These are phyloP conservation scores for Albugo laibachii DNA, from an alignment of 352 stramenopile species.

Conservation along the genomic window DNA sequence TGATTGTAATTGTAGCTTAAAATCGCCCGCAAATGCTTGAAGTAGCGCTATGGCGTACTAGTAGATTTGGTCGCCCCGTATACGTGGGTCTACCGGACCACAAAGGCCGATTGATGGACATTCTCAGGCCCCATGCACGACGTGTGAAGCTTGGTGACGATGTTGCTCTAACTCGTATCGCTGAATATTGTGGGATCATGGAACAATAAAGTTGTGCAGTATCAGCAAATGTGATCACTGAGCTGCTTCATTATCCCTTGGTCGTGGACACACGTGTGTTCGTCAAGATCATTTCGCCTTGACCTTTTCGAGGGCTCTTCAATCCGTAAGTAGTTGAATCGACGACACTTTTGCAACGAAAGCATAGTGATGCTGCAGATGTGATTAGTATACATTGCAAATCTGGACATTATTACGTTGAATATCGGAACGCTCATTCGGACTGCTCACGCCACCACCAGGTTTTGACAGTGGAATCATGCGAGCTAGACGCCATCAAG, in stretches of 20 bases:
- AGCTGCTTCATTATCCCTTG: constrained; percentile 55
- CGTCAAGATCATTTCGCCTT: constrained; percentile 49
- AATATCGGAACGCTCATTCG: neutral
- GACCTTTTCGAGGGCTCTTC: constrained; percentile 44
- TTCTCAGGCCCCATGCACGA: constrained; percentile 45
- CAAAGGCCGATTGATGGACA: constrained; percentile 63
- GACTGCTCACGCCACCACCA: constrained; percentile 73
- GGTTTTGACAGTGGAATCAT: constrained; percentile 79
- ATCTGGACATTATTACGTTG: no score
- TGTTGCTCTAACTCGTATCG: constrained; percentile 31
- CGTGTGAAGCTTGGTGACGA: constrained; percentile 24
- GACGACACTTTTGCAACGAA: neutral
- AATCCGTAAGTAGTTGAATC: constrained; percentile 17
- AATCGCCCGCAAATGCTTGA: constrained; percentile 94
- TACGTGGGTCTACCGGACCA: constrained; percentile 88
- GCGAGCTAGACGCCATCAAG: constrained; percentile 64
- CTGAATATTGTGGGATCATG: constrained; percentile 28
- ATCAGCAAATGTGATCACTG: constrained; percentile 61
- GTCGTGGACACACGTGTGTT: constrained; percentile 35
- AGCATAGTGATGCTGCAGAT: neutral
- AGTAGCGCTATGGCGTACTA: constrained; percentile 86
- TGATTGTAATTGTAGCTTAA: constrained; percentile 94
- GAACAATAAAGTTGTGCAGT: constrained; percentile 49
- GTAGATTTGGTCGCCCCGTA: constrained; percentile 92
- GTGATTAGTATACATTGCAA: neutral